Evolutionary conservation across 257 asterid genomes (phyloP).

Genomic region (Primulina tabacum): DNA sequence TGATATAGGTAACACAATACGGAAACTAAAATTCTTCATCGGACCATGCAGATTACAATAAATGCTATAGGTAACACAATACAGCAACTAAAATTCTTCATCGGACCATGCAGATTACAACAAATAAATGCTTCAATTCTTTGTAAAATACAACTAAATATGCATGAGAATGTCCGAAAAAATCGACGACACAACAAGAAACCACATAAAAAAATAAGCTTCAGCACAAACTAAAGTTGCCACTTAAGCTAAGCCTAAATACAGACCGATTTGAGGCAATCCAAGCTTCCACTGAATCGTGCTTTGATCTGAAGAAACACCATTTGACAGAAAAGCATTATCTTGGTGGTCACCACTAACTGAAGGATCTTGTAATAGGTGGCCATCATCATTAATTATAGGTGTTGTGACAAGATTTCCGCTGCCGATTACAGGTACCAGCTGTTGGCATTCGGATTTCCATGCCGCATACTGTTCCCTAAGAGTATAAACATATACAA

Average conservation of each 20-base stretch:
- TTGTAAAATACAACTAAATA: not conserved
- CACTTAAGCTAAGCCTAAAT: conserved; percentile 25
- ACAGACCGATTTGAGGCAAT: conserved; percentile 86
- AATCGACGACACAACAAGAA: not conserved
- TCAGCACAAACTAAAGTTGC: conserved; percentile 13
- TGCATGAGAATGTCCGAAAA: not conserved
- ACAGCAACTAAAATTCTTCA: not conserved
- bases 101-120: not conserved
- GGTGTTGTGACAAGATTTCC: conserved; percentile 70
- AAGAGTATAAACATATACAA: conserved; percentile 20
- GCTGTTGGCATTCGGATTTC: conserved; percentile 73
- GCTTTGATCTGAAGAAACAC: conserved; percentile 44
- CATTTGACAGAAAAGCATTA: conserved; percentile 25
- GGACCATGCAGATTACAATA: no score
- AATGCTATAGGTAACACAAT: not conserved
- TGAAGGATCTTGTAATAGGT: conserved; percentile 44
- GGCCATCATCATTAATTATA: conserved; percentile 60
- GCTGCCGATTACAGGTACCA: conserved; percentile 75
- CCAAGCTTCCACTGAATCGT: conserved; percentile 69
- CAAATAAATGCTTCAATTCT: not conserved
- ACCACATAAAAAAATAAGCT: not conserved
- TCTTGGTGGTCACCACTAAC: conserved; percentile 20
- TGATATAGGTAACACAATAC: not conserved
- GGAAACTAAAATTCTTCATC: not conserved
- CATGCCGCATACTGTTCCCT: conserved; percentile 77